Evolutionary conservation across 495 filamentous ascomycete genomes (phyloP), one percentile per base, ranked within the genome.

Genomic region (Schizothecium vesticola): DNA sequence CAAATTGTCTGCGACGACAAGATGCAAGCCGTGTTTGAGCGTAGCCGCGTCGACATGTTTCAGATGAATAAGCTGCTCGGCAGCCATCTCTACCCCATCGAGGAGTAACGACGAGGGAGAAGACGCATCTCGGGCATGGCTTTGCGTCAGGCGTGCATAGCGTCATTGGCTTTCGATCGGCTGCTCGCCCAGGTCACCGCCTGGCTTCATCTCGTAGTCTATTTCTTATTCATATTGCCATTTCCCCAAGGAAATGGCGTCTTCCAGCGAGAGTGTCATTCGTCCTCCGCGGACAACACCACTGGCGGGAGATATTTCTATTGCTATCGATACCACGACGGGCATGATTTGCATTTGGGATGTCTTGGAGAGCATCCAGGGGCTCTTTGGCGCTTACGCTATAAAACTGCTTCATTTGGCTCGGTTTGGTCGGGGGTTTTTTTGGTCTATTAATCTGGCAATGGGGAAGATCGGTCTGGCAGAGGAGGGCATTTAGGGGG

Each of bases 1-100:
- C 92, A 96, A 73, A 98, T 99, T 64, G 80, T 86, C 63, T 99
- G 95, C 77, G 96, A 99, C 79, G 92, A 97, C 51, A 85, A 86
- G 60, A 88, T 99, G 89, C 87, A 91, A 36, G 88, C 89, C 1
- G 91, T 99, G 3, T 98, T 99, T 82, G 94, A 94, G 76, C 86
- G 89, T 72, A 90, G 93, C 68, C 91, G 87, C 71, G 89, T 99
- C 43, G 92, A 97, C 73, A 99, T 99, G 96, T 98, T 99, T 75
- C 93, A 92, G 56, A 97, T 97, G 93, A 97, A 95, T 80, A 86
- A 86, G 74, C 76, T 84, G 12, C 77, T 87, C 1, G 84, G 83
- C 4, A 82, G 82, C 69, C 85, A 87, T 61, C 80, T 87, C 21
- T 86, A 86, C 69, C 82, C 81, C 11, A 75, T 86, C 59, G 85